Evolutionary conservation across 345 rosid species (phyloP).

Genomic region (Euclidium syriacum): DNA sequence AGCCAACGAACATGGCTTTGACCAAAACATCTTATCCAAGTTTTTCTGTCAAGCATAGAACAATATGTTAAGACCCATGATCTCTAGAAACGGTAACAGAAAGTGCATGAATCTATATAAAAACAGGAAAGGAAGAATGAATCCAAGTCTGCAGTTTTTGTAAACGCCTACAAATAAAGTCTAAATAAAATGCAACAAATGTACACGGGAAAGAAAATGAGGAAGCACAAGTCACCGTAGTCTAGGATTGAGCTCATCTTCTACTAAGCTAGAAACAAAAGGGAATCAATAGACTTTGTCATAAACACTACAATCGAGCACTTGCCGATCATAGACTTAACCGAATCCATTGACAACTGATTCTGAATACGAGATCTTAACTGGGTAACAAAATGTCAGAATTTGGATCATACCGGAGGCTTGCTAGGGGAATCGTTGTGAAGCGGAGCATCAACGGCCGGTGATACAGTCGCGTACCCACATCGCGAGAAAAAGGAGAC

Average conservation of each 20-base stretch:
- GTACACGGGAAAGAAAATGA: not conserved
- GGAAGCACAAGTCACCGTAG: not conserved
- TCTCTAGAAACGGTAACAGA: not conserved
- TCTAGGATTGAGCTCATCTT: not conserved
- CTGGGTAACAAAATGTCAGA: not conserved
- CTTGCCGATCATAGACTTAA: not conserved
- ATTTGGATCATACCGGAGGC: constrained; percentile 33
- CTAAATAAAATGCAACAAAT: not conserved
- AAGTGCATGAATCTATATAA: constrained; percentile 1
- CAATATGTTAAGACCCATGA: not conserved
- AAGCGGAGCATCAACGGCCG: constrained; percentile 26
- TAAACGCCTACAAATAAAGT: not conserved
- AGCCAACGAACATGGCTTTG: constrained; percentile 87
- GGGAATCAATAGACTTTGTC: not conserved
- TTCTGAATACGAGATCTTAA: not conserved
- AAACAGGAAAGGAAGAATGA: not conserved
- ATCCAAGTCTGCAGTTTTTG: not conserved
- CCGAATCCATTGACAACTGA: not conserved
- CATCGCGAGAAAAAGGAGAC: constrained; percentile 25
- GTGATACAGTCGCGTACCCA: constrained; percentile 42
- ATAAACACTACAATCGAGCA: not conserved
- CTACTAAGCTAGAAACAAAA: too few species aligned
- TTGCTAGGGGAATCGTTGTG: constrained; percentile 30
- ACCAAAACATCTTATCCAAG: constrained; percentile 73
- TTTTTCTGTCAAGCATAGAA: constrained; percentile 41